Percentiles rank a stretch among this genome's conserved stretches.
phyloP scores from a whole-genome alignment of 1,284 basidiomycete genomes.

The Blastosporella zonata region DNA sequence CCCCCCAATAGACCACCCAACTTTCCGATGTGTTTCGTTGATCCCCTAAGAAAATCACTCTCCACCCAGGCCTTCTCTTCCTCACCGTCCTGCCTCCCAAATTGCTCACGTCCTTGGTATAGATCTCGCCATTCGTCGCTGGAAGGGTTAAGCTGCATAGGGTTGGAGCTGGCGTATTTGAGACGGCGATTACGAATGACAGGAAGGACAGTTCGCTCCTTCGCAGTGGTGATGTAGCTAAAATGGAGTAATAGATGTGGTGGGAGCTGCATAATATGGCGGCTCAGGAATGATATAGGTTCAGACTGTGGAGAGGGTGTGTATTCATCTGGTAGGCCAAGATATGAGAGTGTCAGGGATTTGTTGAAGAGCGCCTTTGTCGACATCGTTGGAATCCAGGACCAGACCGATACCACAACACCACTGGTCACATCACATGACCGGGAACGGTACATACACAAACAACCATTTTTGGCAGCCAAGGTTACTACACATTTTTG shows the following conservation, averaged over 20 bases:
- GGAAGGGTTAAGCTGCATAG: slow-evolving; percentile 47
- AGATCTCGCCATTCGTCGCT: slow-evolving; percentile 59
- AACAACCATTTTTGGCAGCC: slow-evolving; percentile 3
- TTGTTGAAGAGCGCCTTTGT: slow-evolving; percentile 35
- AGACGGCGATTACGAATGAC: slow-evolving; percentile 68
- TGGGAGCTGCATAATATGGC: slow-evolving; percentile 62
- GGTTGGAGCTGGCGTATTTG: slow-evolving; percentile 51
- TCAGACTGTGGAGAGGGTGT: slow-evolving; percentile 55
- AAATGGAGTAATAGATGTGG: slow-evolving; percentile 59
- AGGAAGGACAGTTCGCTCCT: slow-evolving; percentile 58
- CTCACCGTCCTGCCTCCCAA: slow-evolving; percentile 48
- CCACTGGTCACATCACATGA: slow-evolving; percentile 16
- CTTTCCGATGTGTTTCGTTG: slow-evolving; percentile 62
- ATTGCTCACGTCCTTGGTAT: slow-evolving; percentile 54
- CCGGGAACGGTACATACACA: slow-evolving; percentile 8
- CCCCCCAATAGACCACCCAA: slow-evolving; percentile 60
- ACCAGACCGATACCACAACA: background rate
- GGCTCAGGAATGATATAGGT: slow-evolving; percentile 60
- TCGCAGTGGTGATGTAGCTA: slow-evolving; percentile 62
- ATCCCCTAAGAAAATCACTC: slow-evolving; percentile 56
- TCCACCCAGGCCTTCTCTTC: slow-evolving; percentile 72
- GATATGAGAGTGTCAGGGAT: slow-evolving; percentile 52
- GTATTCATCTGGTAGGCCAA: slow-evolving; percentile 56
- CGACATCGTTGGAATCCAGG: slow-evolving; percentile 13
- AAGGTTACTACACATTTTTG: too few relatives aligned